Conservation (phyloP, 2,329 filamentous ascomycete species). For the Teratosphaeria gauchensis region DNA sequence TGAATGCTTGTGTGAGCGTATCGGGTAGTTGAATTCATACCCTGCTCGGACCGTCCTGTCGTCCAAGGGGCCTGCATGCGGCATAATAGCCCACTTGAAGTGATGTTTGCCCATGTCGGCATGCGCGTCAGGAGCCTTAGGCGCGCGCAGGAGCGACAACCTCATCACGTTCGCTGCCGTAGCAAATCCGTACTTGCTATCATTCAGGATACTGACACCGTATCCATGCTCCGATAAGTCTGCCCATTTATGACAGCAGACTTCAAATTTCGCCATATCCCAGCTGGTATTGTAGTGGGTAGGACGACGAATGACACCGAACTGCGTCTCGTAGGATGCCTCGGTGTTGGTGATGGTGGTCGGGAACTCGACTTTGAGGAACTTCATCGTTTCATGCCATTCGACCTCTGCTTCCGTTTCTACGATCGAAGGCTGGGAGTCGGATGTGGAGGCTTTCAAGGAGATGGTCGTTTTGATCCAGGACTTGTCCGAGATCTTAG, state of each 20-base stretch:
- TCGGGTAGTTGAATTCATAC: constrained; percentile 81
- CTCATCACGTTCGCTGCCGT: constrained; percentile 84
- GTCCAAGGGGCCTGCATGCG: constrained; percentile 65
- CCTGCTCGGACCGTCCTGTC: constrained; percentile 69
- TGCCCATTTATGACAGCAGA: constrained; percentile 90
- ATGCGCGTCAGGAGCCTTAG: constrained; percentile 86
- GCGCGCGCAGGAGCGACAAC: constrained; percentile 71
- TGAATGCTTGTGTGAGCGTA: constrained; percentile 44
- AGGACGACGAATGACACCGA: constrained; percentile 75
- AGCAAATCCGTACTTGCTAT: constrained; percentile 93
- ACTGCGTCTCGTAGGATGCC: constrained; percentile 91
- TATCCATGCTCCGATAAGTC: constrained; percentile 82
- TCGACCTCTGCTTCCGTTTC: constrained; percentile 81
- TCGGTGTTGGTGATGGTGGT: constrained; percentile 85
- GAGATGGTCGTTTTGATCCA: constrained; percentile 80
- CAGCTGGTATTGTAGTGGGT: constrained; percentile 97
- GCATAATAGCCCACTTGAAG: constrained; percentile 85
- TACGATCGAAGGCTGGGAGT: constrained; percentile 50
- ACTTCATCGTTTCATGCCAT: constrained; percentile 95
- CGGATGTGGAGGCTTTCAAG: constrained; percentile 56
- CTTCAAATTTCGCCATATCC: constrained; percentile 98
- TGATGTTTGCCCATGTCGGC: constrained; percentile 80
- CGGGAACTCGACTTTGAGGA: constrained; percentile 97
- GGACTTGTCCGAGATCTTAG: constrained; percentile 77
- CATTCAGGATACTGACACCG: constrained; percentile 86